Percentiles rank a stretch among this genome's conserved stretches.
These are phyloP conservation scores for Sequoiadendron giganteum DNA, from an alignment of 75 land plant genomes.

Conservation along the genomic window DNA sequence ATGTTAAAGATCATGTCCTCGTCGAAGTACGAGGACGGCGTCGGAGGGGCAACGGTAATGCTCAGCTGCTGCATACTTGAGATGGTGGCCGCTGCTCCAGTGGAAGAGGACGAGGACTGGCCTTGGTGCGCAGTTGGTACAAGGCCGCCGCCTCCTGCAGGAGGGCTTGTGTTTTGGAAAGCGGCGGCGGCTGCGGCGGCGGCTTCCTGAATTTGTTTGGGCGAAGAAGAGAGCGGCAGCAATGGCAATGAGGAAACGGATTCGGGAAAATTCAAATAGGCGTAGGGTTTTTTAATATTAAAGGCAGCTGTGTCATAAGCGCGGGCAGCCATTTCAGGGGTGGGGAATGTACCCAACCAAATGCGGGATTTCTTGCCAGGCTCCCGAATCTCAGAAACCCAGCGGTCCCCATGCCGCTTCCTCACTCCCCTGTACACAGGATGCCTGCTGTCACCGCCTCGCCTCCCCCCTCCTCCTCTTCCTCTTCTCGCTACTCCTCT, in stretches of 20 bases:
- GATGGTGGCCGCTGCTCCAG: neutral
- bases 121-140: neutral
- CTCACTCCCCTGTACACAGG: slow-evolving; percentile 35
- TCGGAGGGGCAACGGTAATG: neutral
- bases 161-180: neutral
- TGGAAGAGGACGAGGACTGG: neutral
- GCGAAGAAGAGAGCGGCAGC: neutral
- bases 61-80: neutral
- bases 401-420: slow-evolving; percentile 29
- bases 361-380: slow-evolving; percentile 40
- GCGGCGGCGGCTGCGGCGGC: slow-evolving; percentile 22
- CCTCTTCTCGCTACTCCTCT: neutral
- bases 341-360: slow-evolving; percentile 40
- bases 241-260: slow-evolving; percentile 5
- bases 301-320: slow-evolving; percentile 40
- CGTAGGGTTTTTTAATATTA: slow-evolving; percentile 20
- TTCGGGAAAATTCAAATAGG: slow-evolving; percentile 33
- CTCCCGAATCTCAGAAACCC: slow-evolving; percentile 48
- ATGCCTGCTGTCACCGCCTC: neutral
- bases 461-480: neutral
- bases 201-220: slow-evolving; percentile 27
- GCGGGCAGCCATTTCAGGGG: slow-evolving; percentile 44
- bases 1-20: neutral
- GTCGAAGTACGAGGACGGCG: neutral
- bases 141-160: neutral